Percentiles rank a stretch among this genome's conserved stretches.
Conservation (phyloP, 2,329 filamentous ascomycete species). For the Calonectria pseudoturangicola region DNA sequence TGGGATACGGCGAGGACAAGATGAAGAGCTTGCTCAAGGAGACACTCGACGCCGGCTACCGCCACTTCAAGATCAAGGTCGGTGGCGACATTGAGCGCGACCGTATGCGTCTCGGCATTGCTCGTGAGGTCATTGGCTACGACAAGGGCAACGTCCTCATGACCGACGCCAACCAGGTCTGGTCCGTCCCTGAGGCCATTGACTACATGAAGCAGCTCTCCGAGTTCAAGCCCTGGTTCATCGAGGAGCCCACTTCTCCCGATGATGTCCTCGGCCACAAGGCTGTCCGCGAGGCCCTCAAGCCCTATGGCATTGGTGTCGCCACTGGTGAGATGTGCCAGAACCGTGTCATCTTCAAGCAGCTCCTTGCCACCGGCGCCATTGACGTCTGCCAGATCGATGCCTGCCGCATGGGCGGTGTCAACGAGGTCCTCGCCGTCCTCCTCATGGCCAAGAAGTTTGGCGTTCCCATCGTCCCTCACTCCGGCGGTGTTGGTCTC, state of each 20-base stretch:
- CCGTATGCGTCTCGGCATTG: constrained; percentile 81
- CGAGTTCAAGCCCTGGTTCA: constrained; percentile 94
- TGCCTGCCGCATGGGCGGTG: constrained; percentile 90
- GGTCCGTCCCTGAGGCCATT: constrained; percentile 93
- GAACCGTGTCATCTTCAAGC: constrained; percentile 96
- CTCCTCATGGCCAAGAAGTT: constrained; percentile 89
- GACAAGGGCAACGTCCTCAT: constrained; percentile 90
- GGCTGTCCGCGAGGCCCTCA: constrained; percentile 86
- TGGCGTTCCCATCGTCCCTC: constrained; percentile 88
- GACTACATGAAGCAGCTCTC: constrained; percentile 88
- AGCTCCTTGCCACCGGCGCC: constrained; percentile 85
- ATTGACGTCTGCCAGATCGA: constrained; percentile 94
- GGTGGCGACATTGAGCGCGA: constrained; percentile 84
- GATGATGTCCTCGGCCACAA: constrained; percentile 94
- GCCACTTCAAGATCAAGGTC: constrained; percentile 94
- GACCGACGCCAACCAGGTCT: constrained; percentile 95
- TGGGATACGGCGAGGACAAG: constrained; percentile 93
- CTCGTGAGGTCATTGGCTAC: constrained; percentile 86
- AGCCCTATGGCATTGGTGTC: constrained; percentile 85
- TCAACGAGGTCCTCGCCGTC: constrained; percentile 95
- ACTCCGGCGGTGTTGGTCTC: constrained; percentile 91
- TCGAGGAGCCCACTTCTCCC: constrained; percentile 93
- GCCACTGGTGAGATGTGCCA: constrained; percentile 97
- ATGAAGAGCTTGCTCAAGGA: constrained; percentile 85
- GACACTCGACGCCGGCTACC: constrained; percentile 85